Evolutionary conservation across 2,329 filamentous ascomycete genomes (phyloP).

Genomic region (Fusarium sp.): DNA sequence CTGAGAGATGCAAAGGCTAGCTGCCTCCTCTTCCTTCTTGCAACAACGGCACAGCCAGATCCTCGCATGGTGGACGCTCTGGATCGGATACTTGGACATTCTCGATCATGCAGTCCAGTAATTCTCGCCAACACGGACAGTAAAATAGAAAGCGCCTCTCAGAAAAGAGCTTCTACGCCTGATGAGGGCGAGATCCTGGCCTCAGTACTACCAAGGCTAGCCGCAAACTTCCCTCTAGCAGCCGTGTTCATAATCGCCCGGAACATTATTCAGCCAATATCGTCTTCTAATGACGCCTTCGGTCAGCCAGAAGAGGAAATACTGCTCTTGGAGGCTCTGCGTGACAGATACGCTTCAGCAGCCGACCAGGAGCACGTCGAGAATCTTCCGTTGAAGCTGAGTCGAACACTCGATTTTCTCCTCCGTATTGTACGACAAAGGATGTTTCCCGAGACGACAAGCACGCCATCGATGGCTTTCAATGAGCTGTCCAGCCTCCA

Average conservation of each 20-base stretch:
- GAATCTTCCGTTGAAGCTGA: slow-evolving; percentile 34
- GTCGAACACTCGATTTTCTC: slow-evolving; percentile 28
- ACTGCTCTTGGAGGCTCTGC: slow-evolving; percentile 36
- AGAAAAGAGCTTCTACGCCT: neutral
- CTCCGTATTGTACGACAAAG: slow-evolving; percentile 34
- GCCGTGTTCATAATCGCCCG: slow-evolving; percentile 36
- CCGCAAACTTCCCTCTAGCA: slow-evolving; percentile 36
- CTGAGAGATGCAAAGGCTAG: slow-evolving; percentile 37
- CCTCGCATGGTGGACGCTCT: slow-evolving; percentile 21
- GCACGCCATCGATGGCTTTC: slow-evolving; percentile 36
- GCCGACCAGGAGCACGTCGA: slow-evolving; percentile 31
- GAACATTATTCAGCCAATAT: slow-evolving; percentile 29
- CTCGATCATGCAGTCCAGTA: neutral
- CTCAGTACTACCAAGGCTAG: slow-evolving; percentile 28
- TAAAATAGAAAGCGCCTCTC: neutral
- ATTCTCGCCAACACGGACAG: neutral
- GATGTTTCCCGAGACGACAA: slow-evolving; percentile 10
- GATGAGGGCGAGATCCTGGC: slow-evolving; percentile 17
- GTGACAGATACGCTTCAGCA: slow-evolving; percentile 29
- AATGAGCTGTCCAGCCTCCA: slow-evolving; percentile 39
- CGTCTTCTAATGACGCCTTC: slow-evolving; percentile 7
- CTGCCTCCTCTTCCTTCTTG: slow-evolving; percentile 36
- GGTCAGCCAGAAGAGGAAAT: slow-evolving; percentile 39
- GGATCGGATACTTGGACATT: slow-evolving; percentile 20
- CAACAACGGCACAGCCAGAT: slow-evolving; percentile 31